Base-by-base conservation (phyloP, 139 green algal species). In the Penium margaritaceum region DNA sequence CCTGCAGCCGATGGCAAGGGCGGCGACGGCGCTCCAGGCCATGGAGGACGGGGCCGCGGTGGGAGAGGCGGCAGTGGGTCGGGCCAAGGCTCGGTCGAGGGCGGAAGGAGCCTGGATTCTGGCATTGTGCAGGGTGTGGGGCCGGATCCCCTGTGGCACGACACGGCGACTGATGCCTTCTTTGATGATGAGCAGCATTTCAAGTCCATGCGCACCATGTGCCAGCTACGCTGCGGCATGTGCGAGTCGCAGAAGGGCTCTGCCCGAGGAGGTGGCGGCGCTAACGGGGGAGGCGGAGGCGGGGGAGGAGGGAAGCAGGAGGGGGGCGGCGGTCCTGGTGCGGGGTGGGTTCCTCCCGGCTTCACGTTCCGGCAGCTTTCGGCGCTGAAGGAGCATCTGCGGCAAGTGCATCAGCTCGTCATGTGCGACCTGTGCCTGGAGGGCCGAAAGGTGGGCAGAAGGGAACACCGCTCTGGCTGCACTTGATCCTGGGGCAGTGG, bases 361-460 rank as follows among this genome's bases (percentile, higher is more conserved):
- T 64, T 60, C 14, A 32, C 46, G 47, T 84, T 84, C 38, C 3
- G 32, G 32, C 14, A 61, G 29, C 21, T 84, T 9, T 30, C 57
- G 35, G 29, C 77, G 33, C 35, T 97, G 29, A 90, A 91, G 76
- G 60, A 67, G 19, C 80, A 92, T 43, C 61, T 97, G 27, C 41
- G 81, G 32, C 63, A 65, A 21, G 62, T 79, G 6, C 74, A 85
- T 69, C 85, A 88, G 47, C 81, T 89, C 37, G 77, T 85, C 41
- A 92, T 98, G 69, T 98, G 93, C 72, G 83, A 91, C 64, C 83
- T 98, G 33, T 98, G 93, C 81, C 64, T 96, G 30, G 89, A 88
- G 58, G 77, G 86, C 15, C 80, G 92, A 46, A 95, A 58, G 57
- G 70, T 70, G 19, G n/a, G n/a, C n/a, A n/a, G n/a, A n/a, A n/a